Evolutionary conservation across 768 basidiomycete species (phyloP).

Genomic region (Inosperma sp.): DNA sequence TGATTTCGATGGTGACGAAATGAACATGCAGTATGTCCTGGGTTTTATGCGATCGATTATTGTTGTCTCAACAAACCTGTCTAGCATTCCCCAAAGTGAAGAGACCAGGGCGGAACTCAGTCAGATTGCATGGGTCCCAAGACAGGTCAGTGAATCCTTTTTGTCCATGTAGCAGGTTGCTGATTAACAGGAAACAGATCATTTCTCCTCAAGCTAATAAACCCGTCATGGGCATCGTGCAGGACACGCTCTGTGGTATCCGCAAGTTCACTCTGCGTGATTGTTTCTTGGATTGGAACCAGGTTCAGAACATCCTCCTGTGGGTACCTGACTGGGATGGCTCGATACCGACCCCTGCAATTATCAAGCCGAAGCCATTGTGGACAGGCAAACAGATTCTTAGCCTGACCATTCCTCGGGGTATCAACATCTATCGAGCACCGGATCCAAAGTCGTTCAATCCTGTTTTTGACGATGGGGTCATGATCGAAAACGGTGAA

Average conservation of each 20-base stretch:
- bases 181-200: slow-evolving; percentile 51
- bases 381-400: slow-evolving; percentile 99
- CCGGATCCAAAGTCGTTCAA: slow-evolving; percentile 75
- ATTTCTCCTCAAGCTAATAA: slow-evolving; percentile 99
- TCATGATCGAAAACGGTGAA: slow-evolving; percentile 96
- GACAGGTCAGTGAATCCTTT: slow-evolving; percentile 56
- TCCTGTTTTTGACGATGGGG: slow-evolving; percentile 88
- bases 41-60: neutral
- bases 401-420: slow-evolving; percentile 86
- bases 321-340: slow-evolving; percentile 99
- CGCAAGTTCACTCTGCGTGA: slow-evolving; percentile 97
- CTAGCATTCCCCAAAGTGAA: slow-evolving; percentile 93
- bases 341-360: slow-evolving; percentile 82
- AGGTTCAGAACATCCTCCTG: slow-evolving; percentile 94
- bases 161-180: neutral
- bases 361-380: slow-evolving; percentile 93
- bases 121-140: slow-evolving; percentile 97
- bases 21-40: slow-evolving; percentile 98
- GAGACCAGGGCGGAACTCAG: slow-evolving; percentile 97
- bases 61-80: slow-evolving; percentile 4
- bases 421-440: slow-evolving; percentile 86
- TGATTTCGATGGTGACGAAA: slow-evolving; percentile 99
- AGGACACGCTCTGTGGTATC: slow-evolving; percentile 96
- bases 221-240: slow-evolving; percentile 99
- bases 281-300: slow-evolving; percentile 91